These are phyloP conservation scores for Amaranthus cruentus DNA, from an alignment of 148 eudicot genomes.

Conservation along the genomic window DNA sequence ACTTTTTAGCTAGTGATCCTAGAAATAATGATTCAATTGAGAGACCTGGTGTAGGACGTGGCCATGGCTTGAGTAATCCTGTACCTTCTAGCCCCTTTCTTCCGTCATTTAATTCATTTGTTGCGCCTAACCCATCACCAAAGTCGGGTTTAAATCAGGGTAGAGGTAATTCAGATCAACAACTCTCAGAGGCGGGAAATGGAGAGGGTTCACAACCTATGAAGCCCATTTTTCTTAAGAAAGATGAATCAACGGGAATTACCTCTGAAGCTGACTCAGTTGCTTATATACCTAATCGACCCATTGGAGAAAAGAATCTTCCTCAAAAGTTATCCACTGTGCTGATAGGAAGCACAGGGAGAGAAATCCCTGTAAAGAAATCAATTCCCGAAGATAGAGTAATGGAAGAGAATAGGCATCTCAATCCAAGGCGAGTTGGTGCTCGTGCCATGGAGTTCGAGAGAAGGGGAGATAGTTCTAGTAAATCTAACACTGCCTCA, in stretches of 20 bases:
- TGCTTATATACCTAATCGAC: conserved; percentile 14
- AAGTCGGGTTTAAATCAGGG: conserved; percentile 37
- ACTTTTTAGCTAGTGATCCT: conserved; percentile 23
- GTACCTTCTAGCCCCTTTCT: conserved; percentile 31
- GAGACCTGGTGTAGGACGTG: conserved; percentile 29
- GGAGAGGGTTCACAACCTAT: conserved; percentile 24
- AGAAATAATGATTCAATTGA: conserved; percentile 19
- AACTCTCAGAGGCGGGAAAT: conserved; percentile 15
- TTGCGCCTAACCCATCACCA: conserved; percentile 13
- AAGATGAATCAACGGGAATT: conserved; percentile 22
- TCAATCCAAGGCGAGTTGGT: conserved; percentile 25
- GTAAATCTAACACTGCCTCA: conserved; percentile 8
- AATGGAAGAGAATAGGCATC: conserved; percentile 53
- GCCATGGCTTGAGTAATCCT: conserved; percentile 57
- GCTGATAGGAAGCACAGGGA: conserved; percentile 45
- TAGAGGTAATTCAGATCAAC: conserved; percentile 25
- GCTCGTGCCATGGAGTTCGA: conserved; percentile 5
- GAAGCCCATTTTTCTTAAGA: conserved; percentile 33
- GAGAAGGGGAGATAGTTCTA: conserved; percentile 16
- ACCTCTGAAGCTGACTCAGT: conserved; percentile 18
- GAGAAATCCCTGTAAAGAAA: conserved; percentile 37
- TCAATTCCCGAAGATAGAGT: conserved; percentile 13
- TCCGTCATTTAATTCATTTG: conserved; percentile 38
- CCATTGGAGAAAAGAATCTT: conserved; percentile 26
- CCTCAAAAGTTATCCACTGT: conserved; percentile 30